Evolutionary conservation across 805 yeast genomes (phyloP), one percentile per base, ranked within the genome.

Genomic region (Ogataea saltuana): DNA sequence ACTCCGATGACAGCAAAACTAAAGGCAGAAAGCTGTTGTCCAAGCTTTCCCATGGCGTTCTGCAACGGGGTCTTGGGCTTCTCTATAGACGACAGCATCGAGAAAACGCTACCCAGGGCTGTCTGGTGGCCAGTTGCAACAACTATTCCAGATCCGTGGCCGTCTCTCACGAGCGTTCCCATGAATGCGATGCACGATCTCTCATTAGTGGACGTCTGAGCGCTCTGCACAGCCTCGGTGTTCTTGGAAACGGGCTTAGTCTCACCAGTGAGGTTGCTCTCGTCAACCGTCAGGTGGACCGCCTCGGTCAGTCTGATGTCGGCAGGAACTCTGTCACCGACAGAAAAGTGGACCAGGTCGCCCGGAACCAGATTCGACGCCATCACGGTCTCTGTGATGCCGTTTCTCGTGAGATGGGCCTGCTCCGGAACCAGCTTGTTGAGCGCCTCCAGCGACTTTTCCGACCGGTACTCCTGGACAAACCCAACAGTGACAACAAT

Each of bases 61-160:
- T 93, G 99, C 53, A 93, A 72, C 2, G 99, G 99, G 13, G 99
- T 93, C 67, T 93, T 93, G 40, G 99, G 99, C 66, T 93, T 93
- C 64, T 89, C 97, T 53, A 93, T 93, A 39, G 81, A 84, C 27
- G 84, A 77, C 95, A 93, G 88, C 96, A 93, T 89, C 54, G 85
- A 90, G 60, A 89, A 93, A 12, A 93, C 97, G 34, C 84, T 74
- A 39, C 99, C 99, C 67, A 93, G 89, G 38, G 95, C 97, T 2
- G 99, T 91, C 51, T 83, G 80, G 28, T 77, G 71, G 28, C 95
- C 95, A 1, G 97, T 93, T 10, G 91, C 96, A 25, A 93, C 78
- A 12, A 93, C 99, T 31, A 93, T 75, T 49, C 99, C 99, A 2
- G 85, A 59, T 15, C 98, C 99, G 56, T 86, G 90, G 21, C 99